These are phyloP conservation scores for Prunus campanulata DNA, from an alignment of 306 rosid species.

Conservation along the genomic window DNA sequence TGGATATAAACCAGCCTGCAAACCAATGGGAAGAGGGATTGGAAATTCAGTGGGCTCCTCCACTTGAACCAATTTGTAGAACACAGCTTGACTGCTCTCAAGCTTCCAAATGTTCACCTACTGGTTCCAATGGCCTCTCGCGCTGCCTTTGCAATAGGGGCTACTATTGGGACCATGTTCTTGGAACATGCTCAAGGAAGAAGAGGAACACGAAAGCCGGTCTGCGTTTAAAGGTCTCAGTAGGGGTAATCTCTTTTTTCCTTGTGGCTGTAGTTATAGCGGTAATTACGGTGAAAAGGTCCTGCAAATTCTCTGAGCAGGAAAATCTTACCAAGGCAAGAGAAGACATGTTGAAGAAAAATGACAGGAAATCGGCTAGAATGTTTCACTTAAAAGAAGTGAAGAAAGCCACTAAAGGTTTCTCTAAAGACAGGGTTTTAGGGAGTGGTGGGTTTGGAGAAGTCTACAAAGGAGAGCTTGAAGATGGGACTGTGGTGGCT, in stretches of 20 bases:
- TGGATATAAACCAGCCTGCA: constrained; percentile 51
- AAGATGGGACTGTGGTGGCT: constrained; percentile 75
- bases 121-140: constrained; percentile 19
- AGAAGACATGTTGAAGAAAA: constrained; percentile 50
- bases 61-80: constrained; percentile 69
- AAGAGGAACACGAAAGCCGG: constrained; percentile 36
- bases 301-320: constrained; percentile 28
- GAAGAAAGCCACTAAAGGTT: constrained; percentile 76
- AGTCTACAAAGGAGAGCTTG: constrained; percentile 81
- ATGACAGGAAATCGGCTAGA: constrained; percentile 54
- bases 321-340: constrained; percentile 56
- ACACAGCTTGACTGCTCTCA: constrained; percentile 60
- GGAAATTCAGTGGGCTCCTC: constrained; percentile 85
- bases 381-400: constrained; percentile 72
- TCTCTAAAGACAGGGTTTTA: constrained; percentile 54
- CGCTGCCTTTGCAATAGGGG: constrained; percentile 66
- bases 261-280: constrained; percentile 40
- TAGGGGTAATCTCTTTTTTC: constrained; percentile 43
- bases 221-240: constrained; percentile 44
- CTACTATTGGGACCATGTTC: constrained; percentile 63
- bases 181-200: constrained; percentile 49
- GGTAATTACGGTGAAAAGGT: constrained; percentile 37
- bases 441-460: constrained; percentile 96
- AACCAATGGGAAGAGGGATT: constrained; percentile 83
- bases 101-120: constrained; percentile 50